phyloP scores from a whole-genome alignment of 1,139 yeast species.

The Candida pseudocylindracea region DNA sequence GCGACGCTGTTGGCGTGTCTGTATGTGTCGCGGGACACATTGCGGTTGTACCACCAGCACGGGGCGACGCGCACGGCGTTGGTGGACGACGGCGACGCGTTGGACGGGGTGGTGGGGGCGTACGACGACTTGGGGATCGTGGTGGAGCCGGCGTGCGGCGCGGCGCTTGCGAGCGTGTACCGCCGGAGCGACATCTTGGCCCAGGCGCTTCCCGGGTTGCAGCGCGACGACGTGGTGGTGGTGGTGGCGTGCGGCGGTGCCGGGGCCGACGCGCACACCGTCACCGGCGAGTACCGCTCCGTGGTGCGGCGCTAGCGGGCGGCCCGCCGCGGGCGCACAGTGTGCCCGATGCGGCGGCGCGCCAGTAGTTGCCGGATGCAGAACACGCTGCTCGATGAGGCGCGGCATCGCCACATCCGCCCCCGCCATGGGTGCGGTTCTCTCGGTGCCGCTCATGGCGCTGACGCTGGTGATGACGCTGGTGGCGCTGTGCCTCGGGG shows the following conservation, averaged over 20 bases:
- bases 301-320: too few species aligned
- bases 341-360: too few species aligned
- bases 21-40: conserved; percentile 11
- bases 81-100: conserved; percentile 15
- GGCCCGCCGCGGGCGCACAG: too few species aligned
- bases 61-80: too few species aligned
- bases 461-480: background rate
- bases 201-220: conserved; percentile 6
- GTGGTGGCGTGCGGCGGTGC: conserved; percentile 18
- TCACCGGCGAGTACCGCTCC: too few species aligned
- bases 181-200: conserved; percentile 6
- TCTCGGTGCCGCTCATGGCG: conserved; percentile 40
- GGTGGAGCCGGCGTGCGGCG: conserved; percentile 23
- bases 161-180: conserved; percentile 10
- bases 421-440: conserved; percentile 52
- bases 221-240: conserved; percentile 12
- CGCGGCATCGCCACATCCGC: too few species aligned
- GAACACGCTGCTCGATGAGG: too few species aligned
- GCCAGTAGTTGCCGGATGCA: too few species aligned
- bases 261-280: too few species aligned
- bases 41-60: conserved; percentile 2
- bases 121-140: conserved; percentile 7
- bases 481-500: conserved; percentile 1
- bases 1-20: conserved; percentile 20
- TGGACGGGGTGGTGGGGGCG: conserved; percentile 10